Conservation (phyloP, 1,284 basidiomycete genomes). For the Austropuccinia psidii region DNA sequence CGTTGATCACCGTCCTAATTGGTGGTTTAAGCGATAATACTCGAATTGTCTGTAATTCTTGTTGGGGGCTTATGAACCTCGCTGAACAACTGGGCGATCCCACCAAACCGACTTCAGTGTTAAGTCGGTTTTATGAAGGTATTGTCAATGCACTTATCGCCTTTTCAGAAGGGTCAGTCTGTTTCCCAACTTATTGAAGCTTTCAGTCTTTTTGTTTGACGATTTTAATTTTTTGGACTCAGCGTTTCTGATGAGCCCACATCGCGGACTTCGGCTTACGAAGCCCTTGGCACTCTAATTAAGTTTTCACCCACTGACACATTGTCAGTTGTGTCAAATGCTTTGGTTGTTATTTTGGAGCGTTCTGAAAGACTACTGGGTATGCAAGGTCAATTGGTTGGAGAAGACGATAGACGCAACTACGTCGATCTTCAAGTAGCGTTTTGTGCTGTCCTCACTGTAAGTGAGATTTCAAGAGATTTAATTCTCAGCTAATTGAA, state of each 20-base stretch:
- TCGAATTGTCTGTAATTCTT: conserved; percentile 85
- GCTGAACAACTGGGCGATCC: conserved; percentile 68
- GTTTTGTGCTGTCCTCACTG: conserved; percentile 80
- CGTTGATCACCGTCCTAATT: conserved; percentile 75
- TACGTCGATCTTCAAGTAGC: conserved; percentile 98
- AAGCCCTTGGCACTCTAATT: conserved; percentile 81
- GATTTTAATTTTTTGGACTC: conserved; percentile 32
- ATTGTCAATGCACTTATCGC: conserved; percentile 71
- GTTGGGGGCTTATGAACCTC: conserved; percentile 93
- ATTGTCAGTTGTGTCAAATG: conserved; percentile 72
- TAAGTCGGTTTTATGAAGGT: conserved; percentile 84
- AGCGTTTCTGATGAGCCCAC: conserved; percentile 82
- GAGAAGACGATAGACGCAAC: conserved; percentile 92
- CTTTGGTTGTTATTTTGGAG: conserved; percentile 68
- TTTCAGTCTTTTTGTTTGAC: background rate
- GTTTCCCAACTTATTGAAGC: background rate
- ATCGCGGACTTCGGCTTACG: conserved; percentile 90
- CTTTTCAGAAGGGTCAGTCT: conserved; percentile 70
- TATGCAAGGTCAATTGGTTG: conserved; percentile 87
- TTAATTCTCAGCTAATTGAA: background rate
- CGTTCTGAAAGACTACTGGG: conserved; percentile 81
- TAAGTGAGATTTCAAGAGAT: conserved; percentile 50
- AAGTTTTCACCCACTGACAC: conserved; percentile 73
- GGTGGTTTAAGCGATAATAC: conserved; percentile 66
- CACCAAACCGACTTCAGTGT: conserved; percentile 54